Evolutionary conservation across 345 rosid genomes (phyloP), one percentile per base, ranked within the genome.

Genomic region (Durio zibethinus): DNA sequence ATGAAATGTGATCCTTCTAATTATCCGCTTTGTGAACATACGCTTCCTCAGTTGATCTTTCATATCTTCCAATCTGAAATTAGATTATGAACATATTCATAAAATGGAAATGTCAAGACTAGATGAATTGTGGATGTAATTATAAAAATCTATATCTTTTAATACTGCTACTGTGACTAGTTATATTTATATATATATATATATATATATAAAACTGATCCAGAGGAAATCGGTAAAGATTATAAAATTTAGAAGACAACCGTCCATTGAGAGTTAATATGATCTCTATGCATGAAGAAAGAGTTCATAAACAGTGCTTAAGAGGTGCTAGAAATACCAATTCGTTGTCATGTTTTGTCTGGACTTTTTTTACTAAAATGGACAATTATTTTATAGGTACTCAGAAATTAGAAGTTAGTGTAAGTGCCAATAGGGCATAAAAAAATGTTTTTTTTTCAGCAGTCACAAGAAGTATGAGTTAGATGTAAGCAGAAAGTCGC

Each of bases 31-130:
- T 71, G 90, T 81, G 77, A 91, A 88, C 87, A 96, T 90, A 50
- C 92, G 89, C 87, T 90, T 96, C 84, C 88, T 89, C 81, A 96
- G 86, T 80, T 90, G 94, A 81, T 92, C 92, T 87, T 91, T 91
- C 98, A 93, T 91, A 72, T 93, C 96, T 78, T 90, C 92, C 87
- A 93, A 81, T 82, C 99, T 96, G 85, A 77, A 76, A 83, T 78
- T 27, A 68, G 25, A 82, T 66, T 33, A 78, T 53, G 77, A 14
- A 71, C 25, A 73, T 60, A 33, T 61, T 69, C 62, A 60, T 16
- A 36, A 59, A 72, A 66, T 56, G 20, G 73, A 59, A 40, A 63
- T 43, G 5, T 67, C 3, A 27, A 52, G 54, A 54, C 65, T 4
- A 45, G 25, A 45, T 14, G 57, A 67, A 60, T 31, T 1, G 1